Evolutionary conservation across 345 rosid genomes (phyloP), one percentile per base, ranked within the genome.

Genomic region (Dovyalis caffra): DNA sequence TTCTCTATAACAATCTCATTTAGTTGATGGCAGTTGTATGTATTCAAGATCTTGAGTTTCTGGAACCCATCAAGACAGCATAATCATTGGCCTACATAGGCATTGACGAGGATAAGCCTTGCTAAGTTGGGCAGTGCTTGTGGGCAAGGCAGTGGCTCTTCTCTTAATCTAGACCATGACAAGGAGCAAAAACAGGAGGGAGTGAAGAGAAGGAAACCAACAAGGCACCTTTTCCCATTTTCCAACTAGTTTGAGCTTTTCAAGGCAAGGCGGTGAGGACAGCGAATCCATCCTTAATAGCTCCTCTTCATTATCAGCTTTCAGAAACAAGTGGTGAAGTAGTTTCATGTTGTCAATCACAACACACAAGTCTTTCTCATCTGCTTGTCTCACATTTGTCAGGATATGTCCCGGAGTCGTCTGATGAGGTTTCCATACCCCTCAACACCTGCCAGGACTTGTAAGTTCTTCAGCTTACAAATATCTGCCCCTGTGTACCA

Each of bases 161-260:
- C 53, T 47, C 34, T 32, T 23, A 84, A 47, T 75, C 76, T 69
- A 26, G 86, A 80, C 51, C 83, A 75, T 10, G 71, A 78, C 33
- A 82, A 56, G 32, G 32, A 45, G 49, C 31, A 84, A 34, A 14
- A 40, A 32, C 8, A 73, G 58, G 3, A 81, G 64, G 78, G 57
- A 79, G 1, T 79, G 74, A 51, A 81, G 86, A 21, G 75, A 68
- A 21, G 35, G 65, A 37, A 86, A 82, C 89, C 89, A 86, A 1
- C 23, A 66, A 9, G 87, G 83, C 26, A 84, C 76, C 26, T 49
- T 84, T 58, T 78, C 76, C 40, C 80, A 58, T 68, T 78, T 84
- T 43, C 86, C 87, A 6, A 66, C 61, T 8, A 82, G 75, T 47
- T 18, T 61, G 15, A 84, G 82, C 66, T 35, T 82, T 61, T 77